Evolutionary conservation across 495 filamentous ascomycete genomes (phyloP).

Genomic region (Friedmanniomyces endolithicus): DNA sequence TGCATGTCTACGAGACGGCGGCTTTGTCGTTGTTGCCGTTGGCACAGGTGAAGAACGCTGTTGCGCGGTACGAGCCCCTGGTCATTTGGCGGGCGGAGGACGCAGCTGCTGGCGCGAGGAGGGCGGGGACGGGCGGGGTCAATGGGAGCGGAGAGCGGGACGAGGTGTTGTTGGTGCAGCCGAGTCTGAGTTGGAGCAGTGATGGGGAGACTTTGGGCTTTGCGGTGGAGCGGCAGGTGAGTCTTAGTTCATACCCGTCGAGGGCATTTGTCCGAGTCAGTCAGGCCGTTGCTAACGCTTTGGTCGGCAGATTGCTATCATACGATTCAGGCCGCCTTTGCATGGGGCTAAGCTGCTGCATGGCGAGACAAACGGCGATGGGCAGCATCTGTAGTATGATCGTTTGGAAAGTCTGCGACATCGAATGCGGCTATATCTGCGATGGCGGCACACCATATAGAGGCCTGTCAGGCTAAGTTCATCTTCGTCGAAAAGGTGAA

Average conservation of each 20-base stretch:
- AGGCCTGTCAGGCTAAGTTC: no score
- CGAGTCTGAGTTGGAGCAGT: conserved; percentile 62
- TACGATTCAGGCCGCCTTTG: conserved; percentile 6
- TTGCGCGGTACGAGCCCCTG: not conserved
- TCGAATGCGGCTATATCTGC: not conserved
- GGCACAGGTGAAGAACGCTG: not conserved
- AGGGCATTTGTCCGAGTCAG: no score
- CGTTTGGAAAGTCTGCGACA: not conserved
- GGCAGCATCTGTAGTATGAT: not conserved
- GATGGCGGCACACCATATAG: no score
- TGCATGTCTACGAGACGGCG: conserved; percentile 9
- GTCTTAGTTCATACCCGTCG: conserved; percentile 14
- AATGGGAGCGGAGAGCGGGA: conserved; percentile 38
- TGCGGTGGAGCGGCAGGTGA: conserved; percentile 56
- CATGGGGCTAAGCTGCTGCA: not conserved
- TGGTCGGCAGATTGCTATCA: not conserved
- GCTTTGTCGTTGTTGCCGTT: no score
- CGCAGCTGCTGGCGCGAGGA: conserved; percentile 20
- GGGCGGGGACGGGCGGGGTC: conserved; percentile 23
- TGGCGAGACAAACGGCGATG: not conserved
- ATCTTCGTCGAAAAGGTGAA: no score
- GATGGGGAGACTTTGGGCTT: conserved; percentile 64
- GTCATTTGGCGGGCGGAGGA: conserved; percentile 7
- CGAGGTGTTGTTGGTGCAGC: conserved; percentile 25
- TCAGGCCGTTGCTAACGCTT: not conserved